Evolutionary conservation across 1,139 yeast species (phyloP), one percentile per base, ranked within the genome.

Genomic region (Blastobotrys aristatus): DNA sequence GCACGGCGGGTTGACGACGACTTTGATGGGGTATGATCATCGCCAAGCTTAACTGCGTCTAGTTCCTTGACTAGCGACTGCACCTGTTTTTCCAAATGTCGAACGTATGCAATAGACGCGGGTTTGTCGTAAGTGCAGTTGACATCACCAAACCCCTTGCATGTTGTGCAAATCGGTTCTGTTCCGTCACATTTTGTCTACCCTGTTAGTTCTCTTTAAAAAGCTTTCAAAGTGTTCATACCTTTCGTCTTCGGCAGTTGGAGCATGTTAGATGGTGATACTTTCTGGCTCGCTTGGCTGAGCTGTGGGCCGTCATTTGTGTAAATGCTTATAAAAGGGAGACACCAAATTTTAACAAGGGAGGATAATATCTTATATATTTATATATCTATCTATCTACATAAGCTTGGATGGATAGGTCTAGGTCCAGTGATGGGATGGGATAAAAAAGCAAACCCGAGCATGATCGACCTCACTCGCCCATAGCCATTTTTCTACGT

Each of bases 181-280:
- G 46, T 42, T 14, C 49, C 49, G 39, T 46, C 49, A 16, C 49
- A 46, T 18, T 46, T 46, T 18, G 49, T 37, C 40, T 37, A 24
- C 22, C 13, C 14, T 3, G 31, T 37, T 37, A 14, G 30, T 37
- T 6, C n/a, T n/a, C n/a, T n/a, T n/a, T n/a, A n/a, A n/a, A n/a
- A n/a, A n/a, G n/a, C n/a, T n/a, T n/a, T n/a, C n/a, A 14, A 8
- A 14, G 6, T 11, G 8, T 16, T 16, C 49, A 16, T 46, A 46
- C 49, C 36, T 46, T 46, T 36, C 49, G 33, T 24, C 49, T 17
- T 21, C 49, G 39, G 22, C 49, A 46, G 29, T 46, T 46, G 6
- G 49, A 46, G 30, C 49, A 46, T 10, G 49, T 46, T 8, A 46
- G 40, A 24, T 46, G 49, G 34, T 46, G 49, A 18, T 46, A 46